Base-by-base conservation (phyloP, 139 green algal genomes). In the Volvox reticuliferus region DNA sequence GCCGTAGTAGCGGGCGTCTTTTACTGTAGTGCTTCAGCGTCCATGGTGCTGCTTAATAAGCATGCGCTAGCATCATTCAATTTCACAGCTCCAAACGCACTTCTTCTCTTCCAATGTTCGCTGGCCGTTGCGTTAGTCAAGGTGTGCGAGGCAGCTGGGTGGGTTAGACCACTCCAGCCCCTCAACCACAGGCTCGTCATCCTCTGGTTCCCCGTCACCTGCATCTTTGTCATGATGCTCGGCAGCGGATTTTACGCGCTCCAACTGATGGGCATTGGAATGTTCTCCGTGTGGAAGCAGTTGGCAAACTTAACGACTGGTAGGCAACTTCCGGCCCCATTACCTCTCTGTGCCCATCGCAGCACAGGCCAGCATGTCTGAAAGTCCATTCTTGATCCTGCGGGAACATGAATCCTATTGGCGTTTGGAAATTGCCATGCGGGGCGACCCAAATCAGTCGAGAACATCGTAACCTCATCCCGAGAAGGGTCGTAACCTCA, bases 231-330 rank as follows among this genome's bases (percentile, higher is more conserved):
- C 30, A 20, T 67, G 18, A 99, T 99, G 98, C 97, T 99, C 16
- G 95, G 95, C 55, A 96, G 92, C 33, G 93, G 88, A 91, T 99
- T 99, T 91, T 98, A 95, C 81, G 93, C 97, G 1, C 93, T 99
- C 14, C 91, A 96, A 79, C 79, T 36, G 1, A 92, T 95, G 77
- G 94, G 95, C 6, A 96, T 99, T 1, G 93, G 94, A 35, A 96
- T 94, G 92, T 89, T 90, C 73, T 65, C 97, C 0, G 96, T 99
- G n/a, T 95, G 98, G 50, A 99, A 99, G 90, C 98, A 99, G 93
- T 91, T 98, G 30, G 98, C 95, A 81, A 99, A 99, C 93, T 83
- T 99, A 24, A 95, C 98, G 67, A 97, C 95, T 35, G 82, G 83
- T 89, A 55, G 17, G 83, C 35, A 50, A 36, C 26, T 79, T 20